phyloP scores from a whole-genome alignment of 257 asterid species.

The Ocimum tenuiflorum region DNA sequence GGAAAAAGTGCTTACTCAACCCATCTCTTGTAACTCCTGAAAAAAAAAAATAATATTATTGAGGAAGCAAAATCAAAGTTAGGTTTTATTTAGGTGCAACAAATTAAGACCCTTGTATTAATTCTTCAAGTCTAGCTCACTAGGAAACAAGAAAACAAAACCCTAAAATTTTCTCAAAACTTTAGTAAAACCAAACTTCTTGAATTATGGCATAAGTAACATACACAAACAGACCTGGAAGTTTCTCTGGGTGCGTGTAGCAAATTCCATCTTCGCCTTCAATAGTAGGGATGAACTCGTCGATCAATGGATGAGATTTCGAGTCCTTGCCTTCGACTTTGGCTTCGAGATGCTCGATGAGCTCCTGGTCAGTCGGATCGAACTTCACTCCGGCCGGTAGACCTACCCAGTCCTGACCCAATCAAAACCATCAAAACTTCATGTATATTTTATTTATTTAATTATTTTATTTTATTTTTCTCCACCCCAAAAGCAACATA shows the following conservation, averaged over 20 bases:
- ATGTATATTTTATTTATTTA: too few relatives aligned
- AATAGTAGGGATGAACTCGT: constrained; percentile 46
- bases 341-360: constrained; percentile 94
- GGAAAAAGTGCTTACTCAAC: constrained; percentile 87
- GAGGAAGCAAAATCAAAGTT: constrained; percentile 38
- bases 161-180: constrained; percentile 1
- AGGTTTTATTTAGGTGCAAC: constrained; percentile 58
- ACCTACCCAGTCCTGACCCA: constrained; percentile 84
- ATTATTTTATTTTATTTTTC: too few relatives aligned
- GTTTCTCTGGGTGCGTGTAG: constrained; percentile 52
- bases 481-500: not conserved
- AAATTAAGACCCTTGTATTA: constrained; percentile 3
- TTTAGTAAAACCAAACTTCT: constrained; percentile 40
- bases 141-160: not conserved
- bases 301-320: constrained; percentile 91
- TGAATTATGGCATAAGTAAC: constrained; percentile 22
- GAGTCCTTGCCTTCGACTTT: constrained; percentile 71
- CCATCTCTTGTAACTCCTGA: constrained; percentile 93
- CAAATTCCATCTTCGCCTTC: constrained; percentile 57
- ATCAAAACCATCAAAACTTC: not conserved
- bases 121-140: too few relatives aligned
- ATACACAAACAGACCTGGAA: constrained; percentile 48
- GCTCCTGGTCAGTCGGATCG: constrained; percentile 97
- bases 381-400: constrained; percentile 98
- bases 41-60: too few relatives aligned